Conservation (phyloP, 768 basidiomycete genomes). For the Podaxis carcinomalis region DNA sequence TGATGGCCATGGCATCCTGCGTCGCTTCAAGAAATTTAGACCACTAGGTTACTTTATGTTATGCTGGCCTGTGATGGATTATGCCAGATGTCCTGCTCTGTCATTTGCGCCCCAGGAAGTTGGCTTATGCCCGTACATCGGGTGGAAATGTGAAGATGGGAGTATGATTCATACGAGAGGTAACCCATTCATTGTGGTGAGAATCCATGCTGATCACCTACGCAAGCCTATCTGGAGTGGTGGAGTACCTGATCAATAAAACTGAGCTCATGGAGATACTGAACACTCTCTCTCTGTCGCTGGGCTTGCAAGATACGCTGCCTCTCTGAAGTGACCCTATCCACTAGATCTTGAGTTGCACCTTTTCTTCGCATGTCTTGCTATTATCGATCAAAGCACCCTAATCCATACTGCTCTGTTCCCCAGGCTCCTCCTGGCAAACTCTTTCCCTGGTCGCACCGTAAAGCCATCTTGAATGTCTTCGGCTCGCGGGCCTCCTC, state of each 20-base stretch:
- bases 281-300: conserved; percentile 70
- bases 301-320: conserved; percentile 48
- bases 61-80: conserved; percentile 54
- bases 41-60: neutral
- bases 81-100: conserved; percentile 66
- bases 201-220: conserved; percentile 23
- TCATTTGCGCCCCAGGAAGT: conserved; percentile 64
- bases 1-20: conserved; percentile 88
- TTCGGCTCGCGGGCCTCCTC: conserved; percentile 37
- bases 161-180: neutral
- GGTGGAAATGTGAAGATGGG: neutral
- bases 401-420: conserved; percentile 74
- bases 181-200: conserved; percentile 18
- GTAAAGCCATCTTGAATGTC: conserved; percentile 64
- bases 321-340: neutral
- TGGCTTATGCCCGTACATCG: conserved; percentile 57
- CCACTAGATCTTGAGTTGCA: neutral
- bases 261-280: conserved; percentile 78
- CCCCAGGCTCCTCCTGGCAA: conserved; percentile 55
- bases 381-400: conserved; percentile 53
- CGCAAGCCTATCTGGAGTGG: conserved; percentile 34
- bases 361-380: neutral
- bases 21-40: conserved; percentile 91
- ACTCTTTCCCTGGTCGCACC: conserved; percentile 50
- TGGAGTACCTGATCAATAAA: conserved; percentile 30